These are phyloP conservation scores for Salinomyces thailandicus DNA, from an alignment of 2,329 filamentous ascomycete genomes.

Conservation along the genomic window DNA sequence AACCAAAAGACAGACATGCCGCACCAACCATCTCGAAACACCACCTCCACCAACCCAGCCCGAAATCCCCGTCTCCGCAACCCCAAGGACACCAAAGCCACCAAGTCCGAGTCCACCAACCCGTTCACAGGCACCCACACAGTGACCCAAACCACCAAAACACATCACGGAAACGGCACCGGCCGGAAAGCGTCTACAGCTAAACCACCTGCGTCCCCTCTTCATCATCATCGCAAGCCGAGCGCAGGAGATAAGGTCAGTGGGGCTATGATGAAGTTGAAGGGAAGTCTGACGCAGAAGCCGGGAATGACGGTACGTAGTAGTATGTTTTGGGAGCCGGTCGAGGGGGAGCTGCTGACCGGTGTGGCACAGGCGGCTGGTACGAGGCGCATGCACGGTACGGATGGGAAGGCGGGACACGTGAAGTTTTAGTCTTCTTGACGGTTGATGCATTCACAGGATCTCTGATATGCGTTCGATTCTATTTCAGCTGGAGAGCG, in stretches of 20 bases:
- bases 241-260: slow-evolving; percentile 67
- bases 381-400: slow-evolving; percentile 26
- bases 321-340: neutral
- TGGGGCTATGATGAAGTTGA: slow-evolving; percentile 63
- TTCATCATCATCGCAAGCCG: slow-evolving; percentile 58
- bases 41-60: slow-evolving; percentile 20
- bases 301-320: slow-evolving; percentile 57
- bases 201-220: slow-evolving; percentile 30
- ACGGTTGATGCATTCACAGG: no score
- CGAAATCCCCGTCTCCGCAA: slow-evolving; percentile 44
- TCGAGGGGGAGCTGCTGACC: slow-evolving; percentile 3
- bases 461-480: no score
- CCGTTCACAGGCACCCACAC: slow-evolving; percentile 31
- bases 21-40: no score
- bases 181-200: slow-evolving; percentile 10
- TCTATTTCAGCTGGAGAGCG: no score
- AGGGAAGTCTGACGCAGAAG: slow-evolving; percentile 56
- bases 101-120: slow-evolving; percentile 34
- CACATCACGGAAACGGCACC: slow-evolving; percentile 18
- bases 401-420: slow-evolving; percentile 23
- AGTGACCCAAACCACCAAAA: slow-evolving; percentile 23
- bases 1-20: no score
- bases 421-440: no score
- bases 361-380: slow-evolving; percentile 25
- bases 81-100: slow-evolving; percentile 30